phyloP scores from a whole-genome alignment of 495 filamentous ascomycete species.

The Daldinia grandis region DNA sequence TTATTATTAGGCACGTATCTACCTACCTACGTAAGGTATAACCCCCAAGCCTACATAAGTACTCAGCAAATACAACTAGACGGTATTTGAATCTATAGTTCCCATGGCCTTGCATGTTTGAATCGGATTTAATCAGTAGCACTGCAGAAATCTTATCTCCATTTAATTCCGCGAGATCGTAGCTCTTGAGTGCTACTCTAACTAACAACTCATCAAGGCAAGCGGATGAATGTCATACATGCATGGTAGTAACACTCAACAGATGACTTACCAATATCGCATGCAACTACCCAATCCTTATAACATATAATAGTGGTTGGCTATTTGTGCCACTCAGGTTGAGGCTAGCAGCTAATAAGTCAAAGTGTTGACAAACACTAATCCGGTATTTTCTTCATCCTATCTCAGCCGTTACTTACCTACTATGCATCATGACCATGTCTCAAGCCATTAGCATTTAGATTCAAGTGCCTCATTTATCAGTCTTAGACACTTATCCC shows the following conservation, averaged over 20 bases:
- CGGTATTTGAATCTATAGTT: neutral
- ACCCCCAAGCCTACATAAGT: neutral
- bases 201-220: neutral
- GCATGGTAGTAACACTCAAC: neutral
- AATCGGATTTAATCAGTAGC: neutral
- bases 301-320: neutral
- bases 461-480: neutral
- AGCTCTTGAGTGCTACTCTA: neutral
- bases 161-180: neutral
- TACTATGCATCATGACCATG: neutral
- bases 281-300: neutral
- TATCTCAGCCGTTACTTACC: neutral
- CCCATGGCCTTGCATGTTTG: neutral
- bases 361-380: neutral
- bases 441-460: conserved; percentile 1
- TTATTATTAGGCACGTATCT: too few relatives aligned
- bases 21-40: too few relatives aligned
- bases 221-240: neutral
- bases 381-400: neutral
- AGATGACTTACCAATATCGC: neutral
- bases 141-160: neutral
- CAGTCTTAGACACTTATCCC: neutral
- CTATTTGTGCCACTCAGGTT: neutral
- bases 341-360: neutral
- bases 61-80: neutral